Base-by-base conservation (phyloP, 306 rosid species). In the Cucurbita pepo region DNA sequence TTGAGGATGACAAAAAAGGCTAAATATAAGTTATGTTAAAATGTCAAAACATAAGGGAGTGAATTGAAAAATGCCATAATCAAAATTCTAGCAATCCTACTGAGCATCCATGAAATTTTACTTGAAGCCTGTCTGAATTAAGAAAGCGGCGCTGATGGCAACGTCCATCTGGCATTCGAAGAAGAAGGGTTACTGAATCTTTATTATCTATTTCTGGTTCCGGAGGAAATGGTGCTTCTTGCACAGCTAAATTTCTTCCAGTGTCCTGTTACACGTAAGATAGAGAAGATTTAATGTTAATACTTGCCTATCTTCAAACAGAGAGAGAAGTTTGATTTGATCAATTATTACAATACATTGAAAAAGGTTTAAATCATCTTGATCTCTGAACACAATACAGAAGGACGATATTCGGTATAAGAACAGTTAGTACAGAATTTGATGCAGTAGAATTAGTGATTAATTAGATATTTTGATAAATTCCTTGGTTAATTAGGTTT, bases 121-220 rank as follows among this genome's bases (percentile, higher is more conserved):
- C 93, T 96, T 90, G 85, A 77, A 92, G 96, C 77, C 86, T 90
- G 86, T 92, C 88, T 37, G 89, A 83, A 78, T 84, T 83, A 77
- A 78, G 83, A 79, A 90, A 90, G 66, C 91, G 87, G 2, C 86
- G 91, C 62, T 86, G 87, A 74, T 60, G 64, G 50, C 93, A 90
- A 66, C 73, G 66, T 18, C 96, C 98, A 37, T 90, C 86, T 75
- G 96, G 96, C 98, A 92, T 83, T 71, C 88, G 89, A 62, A 88
- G 82, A 69, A 87, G 88, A n/a, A 92, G 84, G 79, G 83, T 84
- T 67, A 90, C 81, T 52, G 81, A 84, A 53, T 82, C 86, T 81
- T 78, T 79, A 83, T 90, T 88, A 78, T 83, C 81, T 74, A 69
- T 8, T 14, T 79, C 78, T 30, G 96, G 96, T 83, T 92, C 96